Percentiles rank a stretch among this genome's conserved stretches.
These are phyloP conservation scores for Carnegiea gigantea DNA, from an alignment of 179 eudicot species.

Conservation along the genomic window DNA sequence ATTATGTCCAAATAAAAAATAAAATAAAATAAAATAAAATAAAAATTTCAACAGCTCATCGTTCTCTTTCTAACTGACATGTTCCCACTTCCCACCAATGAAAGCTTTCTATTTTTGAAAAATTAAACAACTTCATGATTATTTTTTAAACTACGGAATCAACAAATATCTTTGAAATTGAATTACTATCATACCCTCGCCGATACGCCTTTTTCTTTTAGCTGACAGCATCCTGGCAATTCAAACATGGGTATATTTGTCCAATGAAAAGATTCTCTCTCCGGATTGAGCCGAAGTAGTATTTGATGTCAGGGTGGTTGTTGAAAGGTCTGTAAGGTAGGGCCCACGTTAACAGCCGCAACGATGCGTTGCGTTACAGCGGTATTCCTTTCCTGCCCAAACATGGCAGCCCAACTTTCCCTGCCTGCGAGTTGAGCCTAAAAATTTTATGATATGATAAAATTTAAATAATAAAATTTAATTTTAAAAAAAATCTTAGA, in stretches of 20 bases:
- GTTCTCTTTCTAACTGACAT: neutral
- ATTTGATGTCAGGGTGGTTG: slow-evolving; percentile 1
- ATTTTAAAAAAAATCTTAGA: no score
- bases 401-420: no score
- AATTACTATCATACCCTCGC: neutral
- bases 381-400: neutral
- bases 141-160: neutral
- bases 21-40: neutral
- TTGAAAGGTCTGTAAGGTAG: slow-evolving; percentile 11
- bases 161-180: neutral
- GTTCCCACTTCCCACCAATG: neutral
- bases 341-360: slow-evolving; percentile 20
- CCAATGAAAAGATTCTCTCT: neutral
- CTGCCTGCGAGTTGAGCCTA: no score
- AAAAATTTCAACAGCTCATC: neutral
- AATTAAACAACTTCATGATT: neutral
- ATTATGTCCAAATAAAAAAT: neutral
- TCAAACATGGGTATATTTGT: neutral
- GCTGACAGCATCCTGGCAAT: neutral
- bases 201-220: neutral
- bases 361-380: slow-evolving; percentile 7
- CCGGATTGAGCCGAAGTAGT: neutral
- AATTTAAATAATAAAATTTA: no score
- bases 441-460: no score
- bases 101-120: neutral